Base-by-base conservation (phyloP, 1,139 yeast genomes). In the Lodderomyces orthopsilosis region DNA sequence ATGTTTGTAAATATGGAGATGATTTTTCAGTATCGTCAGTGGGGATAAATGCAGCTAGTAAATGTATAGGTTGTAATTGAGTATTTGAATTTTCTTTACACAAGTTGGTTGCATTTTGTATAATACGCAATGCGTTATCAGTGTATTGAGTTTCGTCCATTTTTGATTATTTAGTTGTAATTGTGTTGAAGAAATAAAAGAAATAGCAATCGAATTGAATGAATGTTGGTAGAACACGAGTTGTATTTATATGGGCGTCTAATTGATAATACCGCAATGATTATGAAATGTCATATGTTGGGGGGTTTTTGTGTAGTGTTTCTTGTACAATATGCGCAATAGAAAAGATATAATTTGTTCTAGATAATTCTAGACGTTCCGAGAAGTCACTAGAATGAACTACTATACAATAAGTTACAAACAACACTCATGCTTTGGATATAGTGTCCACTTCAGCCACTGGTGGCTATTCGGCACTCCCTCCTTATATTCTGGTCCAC, bases 31-130 rank as follows among this genome's bases (percentile, higher is more conserved):
- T 39, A 44, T 78, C 84, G 40, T 81, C 82, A 9, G 77, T 68
- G 35, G 90, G 86, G 23, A 89, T 85, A 84, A 93, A 85, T 14
- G 98, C 97, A 15, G 96, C 97, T 51, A 93, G 72, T 49, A 93
- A 68, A 65, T 93, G 99, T 49, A 91, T 65, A 18, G 98, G 98
- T 44, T 80, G 68, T 50, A 94, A 72, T 58, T 88, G 94, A 9
- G 94, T 74, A 65, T 93, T 91, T 44, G 85, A 75, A 58, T 89
- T 90, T 51, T 89, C 95, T 56, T 81, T 77, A 34, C 97, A 96
- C 50, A 93, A 67, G 59, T 85, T 80, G 48, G 83, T 80, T 43
- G 98, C 95, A 58, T 79, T 76, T 55, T 85, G 84, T 41, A 94
- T 75, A 51, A 91, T 80, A 49, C 78, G 82, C 57, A 88, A 79